A percentile compares a stretch with the other conserved stretches of the same genome.
These are phyloP conservation scores for Sugiyamaella floridensis DNA, from an alignment of 805 yeast species.

Conservation along the genomic window DNA sequence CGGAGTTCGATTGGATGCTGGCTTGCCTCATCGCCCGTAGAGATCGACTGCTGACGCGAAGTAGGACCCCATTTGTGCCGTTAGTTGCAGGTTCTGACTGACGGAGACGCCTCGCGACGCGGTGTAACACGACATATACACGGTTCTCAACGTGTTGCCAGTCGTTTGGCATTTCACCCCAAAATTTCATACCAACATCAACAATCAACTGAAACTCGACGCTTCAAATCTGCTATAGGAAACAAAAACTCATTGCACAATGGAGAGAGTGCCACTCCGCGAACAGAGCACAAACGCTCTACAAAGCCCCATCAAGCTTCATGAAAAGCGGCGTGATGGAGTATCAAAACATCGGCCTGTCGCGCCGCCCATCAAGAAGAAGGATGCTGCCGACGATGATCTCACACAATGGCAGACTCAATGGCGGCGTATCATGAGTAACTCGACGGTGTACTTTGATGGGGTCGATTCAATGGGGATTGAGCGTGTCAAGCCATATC, in stretches of 20 bases:
- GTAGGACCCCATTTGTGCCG: background rate
- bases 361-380: background rate
- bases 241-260: background rate
- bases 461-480: conserved; percentile 30
- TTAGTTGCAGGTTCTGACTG: background rate
- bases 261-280: conserved; percentile 8
- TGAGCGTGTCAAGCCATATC: conserved; percentile 24
- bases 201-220: no score
- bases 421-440: conserved; percentile 57
- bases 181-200: no score
- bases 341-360: background rate
- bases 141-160: no score
- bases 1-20: background rate
- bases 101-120: background rate
- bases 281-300: conserved; percentile 8
- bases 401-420: conserved; percentile 49
- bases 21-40: background rate
- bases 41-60: background rate
- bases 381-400: conserved; percentile 5
- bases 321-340: background rate
- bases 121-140: no score
- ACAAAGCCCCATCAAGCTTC: background rate
- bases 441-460: conserved; percentile 57
- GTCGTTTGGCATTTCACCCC: no score
- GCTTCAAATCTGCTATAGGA: background rate